Evolutionary conservation across 129 eudicot species (phyloP).

Genomic region (Centaurea solstitialis): DNA sequence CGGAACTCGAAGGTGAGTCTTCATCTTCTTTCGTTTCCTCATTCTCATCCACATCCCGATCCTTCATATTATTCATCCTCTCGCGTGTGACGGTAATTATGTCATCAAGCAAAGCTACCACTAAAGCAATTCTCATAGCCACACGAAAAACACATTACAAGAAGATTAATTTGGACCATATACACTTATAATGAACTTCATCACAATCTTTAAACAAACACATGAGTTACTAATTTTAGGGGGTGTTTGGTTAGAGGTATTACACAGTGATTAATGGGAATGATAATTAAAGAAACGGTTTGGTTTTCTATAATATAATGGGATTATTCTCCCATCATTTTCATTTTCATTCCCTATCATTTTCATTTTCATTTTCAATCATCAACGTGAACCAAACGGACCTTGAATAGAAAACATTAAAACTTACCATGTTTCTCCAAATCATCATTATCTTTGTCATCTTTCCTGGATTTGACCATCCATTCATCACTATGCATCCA

Average conservation of each 20-base stretch:
- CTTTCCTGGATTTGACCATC: slow-evolving; percentile 55
- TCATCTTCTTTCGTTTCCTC: slow-evolving; percentile 38
- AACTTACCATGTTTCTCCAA: slow-evolving; percentile 66
- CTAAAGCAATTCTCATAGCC: slow-evolving; percentile 37
- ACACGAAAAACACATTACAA: slow-evolving; percentile 16
- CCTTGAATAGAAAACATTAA: neutral
- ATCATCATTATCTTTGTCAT: slow-evolving; percentile 31
- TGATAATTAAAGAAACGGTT: too few species aligned
- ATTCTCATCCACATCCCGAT: slow-evolving; percentile 68
- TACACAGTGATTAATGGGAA: too few species aligned
- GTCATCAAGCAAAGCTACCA: slow-evolving; percentile 65
- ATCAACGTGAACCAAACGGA: too few species aligned
- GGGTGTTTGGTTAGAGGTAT: too few species aligned
- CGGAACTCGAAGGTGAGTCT: slow-evolving; percentile 38
- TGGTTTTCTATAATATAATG: too few species aligned
- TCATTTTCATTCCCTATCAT: too few species aligned
- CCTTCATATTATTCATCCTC: slow-evolving; percentile 52
- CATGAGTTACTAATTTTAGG: neutral
- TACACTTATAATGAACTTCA: neutral
- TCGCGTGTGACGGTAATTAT: slow-evolving; percentile 67
- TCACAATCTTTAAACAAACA: slow-evolving; percentile 7
- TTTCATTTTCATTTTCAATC: too few species aligned
- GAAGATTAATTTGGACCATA: neutral
- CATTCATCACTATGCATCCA: slow-evolving; percentile 63
- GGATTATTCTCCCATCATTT: too few species aligned